Percentiles rank a stretch among this genome's conserved stretches.
Conservation (phyloP, 495 filamentous ascomycete genomes). For the Annulohypoxylon stygium region DNA sequence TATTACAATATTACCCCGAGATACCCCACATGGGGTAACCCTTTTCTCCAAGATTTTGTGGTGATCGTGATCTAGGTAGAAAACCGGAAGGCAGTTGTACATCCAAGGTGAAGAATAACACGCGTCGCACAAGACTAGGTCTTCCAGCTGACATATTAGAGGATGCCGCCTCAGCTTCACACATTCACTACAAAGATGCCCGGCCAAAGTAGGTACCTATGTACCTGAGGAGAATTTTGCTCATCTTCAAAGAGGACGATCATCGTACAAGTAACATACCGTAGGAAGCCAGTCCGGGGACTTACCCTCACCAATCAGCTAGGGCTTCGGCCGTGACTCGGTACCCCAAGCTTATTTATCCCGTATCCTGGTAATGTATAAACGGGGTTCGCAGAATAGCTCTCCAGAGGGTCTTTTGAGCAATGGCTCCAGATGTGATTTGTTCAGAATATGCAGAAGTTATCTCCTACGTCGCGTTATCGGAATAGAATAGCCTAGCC, state of each 20-base stretch:
- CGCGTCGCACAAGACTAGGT: neutral
- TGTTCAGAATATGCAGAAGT: slow-evolving; percentile 11
- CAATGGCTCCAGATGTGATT: slow-evolving; percentile 21
- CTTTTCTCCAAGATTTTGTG: slow-evolving; percentile 28
- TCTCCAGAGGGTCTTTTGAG: slow-evolving; percentile 13
- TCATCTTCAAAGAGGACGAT: neutral
- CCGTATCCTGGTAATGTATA: slow-evolving; percentile 42
- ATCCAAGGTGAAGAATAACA: neutral
- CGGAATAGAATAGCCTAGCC: slow-evolving; percentile 29
- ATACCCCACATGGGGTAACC: slow-evolving; percentile 38
- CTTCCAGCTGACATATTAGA: neutral
- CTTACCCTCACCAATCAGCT: slow-evolving; percentile 33
- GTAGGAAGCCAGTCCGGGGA: slow-evolving; percentile 1
- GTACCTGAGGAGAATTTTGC: neutral
- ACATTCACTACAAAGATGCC: no score
- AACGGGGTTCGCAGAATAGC: slow-evolving; percentile 30
- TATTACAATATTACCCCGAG: slow-evolving; percentile 37
- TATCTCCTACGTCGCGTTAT: slow-evolving; percentile 6
- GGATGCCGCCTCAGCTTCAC: no score
- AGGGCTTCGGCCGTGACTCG: slow-evolving; percentile 38
- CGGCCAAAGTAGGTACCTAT: neutral
- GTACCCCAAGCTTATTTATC: slow-evolving; percentile 45
- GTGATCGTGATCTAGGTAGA: slow-evolving; percentile 6
- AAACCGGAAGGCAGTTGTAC: neutral
- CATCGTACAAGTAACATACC: slow-evolving; percentile 9